Evolutionary conservation across 2,329 filamentous ascomycete genomes (phyloP).

Genomic region (Penicillium thymicola): DNA sequence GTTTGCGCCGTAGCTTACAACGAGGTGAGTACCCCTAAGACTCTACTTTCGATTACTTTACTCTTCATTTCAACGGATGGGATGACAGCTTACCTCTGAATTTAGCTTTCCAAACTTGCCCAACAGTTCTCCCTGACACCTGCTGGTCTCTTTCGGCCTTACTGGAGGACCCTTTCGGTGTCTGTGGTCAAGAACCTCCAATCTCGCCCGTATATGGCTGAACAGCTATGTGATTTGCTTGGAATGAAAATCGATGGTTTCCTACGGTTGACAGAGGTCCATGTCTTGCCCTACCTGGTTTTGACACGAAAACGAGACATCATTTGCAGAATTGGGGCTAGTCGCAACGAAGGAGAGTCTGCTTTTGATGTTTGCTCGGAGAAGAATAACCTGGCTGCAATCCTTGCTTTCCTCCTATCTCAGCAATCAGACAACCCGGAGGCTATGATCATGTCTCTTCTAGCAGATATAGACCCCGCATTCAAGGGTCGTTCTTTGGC

Average conservation of each 20-base stretch:
- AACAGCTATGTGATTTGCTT: slow-evolving; percentile 76
- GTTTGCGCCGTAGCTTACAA: slow-evolving; percentile 78
- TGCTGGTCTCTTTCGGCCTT: slow-evolving; percentile 73
- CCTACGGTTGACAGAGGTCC: slow-evolving; percentile 69
- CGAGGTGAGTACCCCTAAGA: slow-evolving; percentile 54
- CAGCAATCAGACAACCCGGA: slow-evolving; percentile 65
- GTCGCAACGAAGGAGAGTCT: slow-evolving; percentile 51
- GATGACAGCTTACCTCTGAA: background rate
- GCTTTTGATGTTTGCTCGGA: slow-evolving; percentile 62
- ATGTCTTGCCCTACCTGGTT: slow-evolving; percentile 84
- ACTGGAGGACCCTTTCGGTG: slow-evolving; percentile 82
- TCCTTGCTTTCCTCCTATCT: slow-evolving; percentile 56
- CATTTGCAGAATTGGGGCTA: slow-evolving; percentile 75
- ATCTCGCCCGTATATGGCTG: slow-evolving; percentile 74
- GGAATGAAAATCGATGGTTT: slow-evolving; percentile 72
- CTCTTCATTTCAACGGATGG: background rate
- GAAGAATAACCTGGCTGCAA: slow-evolving; percentile 57
- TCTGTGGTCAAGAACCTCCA: slow-evolving; percentile 78
- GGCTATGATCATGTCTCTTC: slow-evolving; percentile 62
- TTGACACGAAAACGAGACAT: slow-evolving; percentile 73
- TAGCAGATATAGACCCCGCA: slow-evolving; percentile 66
- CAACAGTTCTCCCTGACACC: slow-evolving; percentile 61
- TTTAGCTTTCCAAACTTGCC: slow-evolving; percentile 67
- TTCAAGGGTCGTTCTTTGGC: slow-evolving; percentile 66
- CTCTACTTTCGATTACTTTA: background rate